Evolutionary conservation across 768 basidiomycete species (phyloP), one percentile per base, ranked within the genome.

Genomic region (Termitomyces heimii): DNA sequence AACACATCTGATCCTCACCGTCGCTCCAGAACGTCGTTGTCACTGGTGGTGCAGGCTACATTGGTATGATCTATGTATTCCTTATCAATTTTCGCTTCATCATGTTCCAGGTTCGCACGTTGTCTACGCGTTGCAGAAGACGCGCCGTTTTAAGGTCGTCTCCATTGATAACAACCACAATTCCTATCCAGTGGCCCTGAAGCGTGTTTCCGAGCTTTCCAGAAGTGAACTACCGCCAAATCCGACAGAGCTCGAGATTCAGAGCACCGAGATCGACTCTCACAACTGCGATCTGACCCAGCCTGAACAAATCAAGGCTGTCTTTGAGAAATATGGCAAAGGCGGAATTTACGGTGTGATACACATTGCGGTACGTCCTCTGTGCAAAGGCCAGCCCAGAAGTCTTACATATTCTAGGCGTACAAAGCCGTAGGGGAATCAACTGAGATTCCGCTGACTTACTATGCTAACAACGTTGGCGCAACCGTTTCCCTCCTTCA

Each of bases 371-470:
- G 92, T 94, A 64, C 35, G 57, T 56, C 26, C 51, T 54, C 24
- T 31, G n/a, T 32, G 34, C 20, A 53, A 47, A 40, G 55, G 12
- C 18, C 31, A n/a, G 9, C 6, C 20, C 40, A 44, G 8, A 12
- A 46, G 42, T 22, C 53, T 58, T 26, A 57, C 57, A 42, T 51
- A 28, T 46, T 49, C 60, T 65, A 94, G 92, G 97, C 97, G 4
- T 87, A 91, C 78, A 99, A 99, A 77, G 94, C 95, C 20, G 97
- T 99, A 48, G 97, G 97, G 43, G 97, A 99, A 72, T 95, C 93
- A 16, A 88, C 88, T 18, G 91, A 97, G 74, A 87, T 92, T 52
- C 97, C 97, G 4, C 71, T 98, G 67, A 82, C 85, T 13, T 99
- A 99, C 74, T 99, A 98, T 71, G 77, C 82, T 63, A 94, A 94